Percentiles rank a stretch among this genome's conserved stretches.
phyloP scores from a whole-genome alignment of 345 rosid species.

The Salix exigua region DNA sequence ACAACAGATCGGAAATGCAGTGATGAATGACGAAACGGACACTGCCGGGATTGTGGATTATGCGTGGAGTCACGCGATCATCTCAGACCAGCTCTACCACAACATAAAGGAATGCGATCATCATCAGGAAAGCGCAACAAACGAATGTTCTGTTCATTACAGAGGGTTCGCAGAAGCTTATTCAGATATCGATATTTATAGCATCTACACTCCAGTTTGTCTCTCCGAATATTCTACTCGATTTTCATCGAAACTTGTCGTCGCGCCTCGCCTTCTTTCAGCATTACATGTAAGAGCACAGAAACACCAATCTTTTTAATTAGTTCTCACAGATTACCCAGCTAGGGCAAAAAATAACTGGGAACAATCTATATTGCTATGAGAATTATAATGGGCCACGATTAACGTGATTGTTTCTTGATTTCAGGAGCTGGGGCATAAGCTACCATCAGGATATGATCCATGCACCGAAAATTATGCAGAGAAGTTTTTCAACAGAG shows the following conservation, averaged over 20 bases:
- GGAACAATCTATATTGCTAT: neutral
- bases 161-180: conserved; percentile 41
- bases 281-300: conserved; percentile 18
- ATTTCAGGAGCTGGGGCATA: conserved; percentile 45
- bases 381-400: neutral
- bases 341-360: too few relatives aligned
- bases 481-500: conserved; percentile 48
- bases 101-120: conserved; percentile 38
- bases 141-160: conserved; percentile 20
- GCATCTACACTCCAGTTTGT: conserved; percentile 62
- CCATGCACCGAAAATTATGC: conserved; percentile 63
- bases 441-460: conserved; percentile 62
- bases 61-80: conserved; percentile 71
- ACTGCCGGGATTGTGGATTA: conserved; percentile 52
- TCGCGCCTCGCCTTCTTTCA: conserved; percentile 32
- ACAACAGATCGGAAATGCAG: conserved; percentile 71
- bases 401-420: neutral
- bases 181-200: conserved; percentile 57
- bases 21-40: conserved; percentile 56
- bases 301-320: too few relatives aligned
- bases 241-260: conserved; percentile 21
- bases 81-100: conserved; percentile 58
- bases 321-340: too few relatives aligned
- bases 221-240: neutral
- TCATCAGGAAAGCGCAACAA: neutral